Evolutionary conservation across 2,329 filamentous ascomycete species (phyloP).

Genomic region (Tolypocladium endophyticum): DNA sequence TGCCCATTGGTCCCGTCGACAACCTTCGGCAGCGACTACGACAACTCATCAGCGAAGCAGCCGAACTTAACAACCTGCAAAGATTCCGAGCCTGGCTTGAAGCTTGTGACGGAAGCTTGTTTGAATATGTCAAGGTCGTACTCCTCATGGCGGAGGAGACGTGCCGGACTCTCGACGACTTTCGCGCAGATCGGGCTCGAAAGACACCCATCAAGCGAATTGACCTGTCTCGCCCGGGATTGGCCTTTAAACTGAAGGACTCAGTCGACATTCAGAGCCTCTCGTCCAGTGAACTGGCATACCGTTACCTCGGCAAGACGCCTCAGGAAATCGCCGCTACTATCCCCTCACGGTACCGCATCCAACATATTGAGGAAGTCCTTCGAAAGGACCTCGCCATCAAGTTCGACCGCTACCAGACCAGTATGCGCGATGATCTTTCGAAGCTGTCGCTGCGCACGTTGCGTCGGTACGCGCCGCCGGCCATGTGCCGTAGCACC

Average conservation of each 20-base stretch:
- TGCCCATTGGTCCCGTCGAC: constrained; percentile 10
- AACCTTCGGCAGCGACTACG: constrained; percentile 8
- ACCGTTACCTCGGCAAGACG: constrained; percentile 18
- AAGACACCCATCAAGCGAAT: background rate
- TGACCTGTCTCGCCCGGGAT: background rate
- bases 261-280: constrained; percentile 4
- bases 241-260: background rate
- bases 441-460: constrained; percentile 1
- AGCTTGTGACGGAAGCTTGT: constrained; percentile 7
- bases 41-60: constrained; percentile 6
- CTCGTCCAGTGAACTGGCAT: constrained; percentile 16
- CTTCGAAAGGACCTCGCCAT: constrained; percentile 19
- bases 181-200: background rate
- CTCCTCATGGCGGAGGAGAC: background rate
- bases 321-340: constrained; percentile 19
- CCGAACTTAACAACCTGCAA: constrained; percentile 9
- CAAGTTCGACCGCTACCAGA: constrained; percentile 17
- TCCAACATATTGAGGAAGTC: constrained; percentile 28
- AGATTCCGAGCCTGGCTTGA: constrained; percentile 8
- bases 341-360: constrained; percentile 19
- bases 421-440: constrained; percentile 14
- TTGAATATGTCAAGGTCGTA: background rate
- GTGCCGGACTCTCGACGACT: background rate
- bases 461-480: constrained; percentile 4
- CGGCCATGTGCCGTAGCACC: constrained; percentile 6